These are phyloP conservation scores for Cantharellus cinnabarinus DNA, from an alignment of 768 basidiomycete species.

Conservation along the genomic window DNA sequence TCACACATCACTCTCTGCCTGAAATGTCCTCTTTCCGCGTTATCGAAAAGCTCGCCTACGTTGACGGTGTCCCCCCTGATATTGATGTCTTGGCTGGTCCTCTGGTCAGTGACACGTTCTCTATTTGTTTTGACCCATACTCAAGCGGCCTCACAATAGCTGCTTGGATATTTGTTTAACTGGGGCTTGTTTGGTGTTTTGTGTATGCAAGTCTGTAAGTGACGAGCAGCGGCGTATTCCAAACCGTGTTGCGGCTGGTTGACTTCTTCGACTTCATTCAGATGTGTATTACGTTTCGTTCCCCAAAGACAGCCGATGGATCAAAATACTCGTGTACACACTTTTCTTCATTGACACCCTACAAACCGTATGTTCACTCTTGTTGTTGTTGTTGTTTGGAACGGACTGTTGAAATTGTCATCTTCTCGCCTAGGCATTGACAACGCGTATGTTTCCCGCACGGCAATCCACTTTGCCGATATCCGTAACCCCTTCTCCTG, in stretches of 20 bases:
- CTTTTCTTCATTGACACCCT: slow-evolving; percentile 7
- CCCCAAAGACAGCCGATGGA: slow-evolving; percentile 1
- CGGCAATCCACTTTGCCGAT: no score
- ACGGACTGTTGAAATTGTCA: not conserved
- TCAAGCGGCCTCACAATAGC: not conserved
- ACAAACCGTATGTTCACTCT: slow-evolving; percentile 2
- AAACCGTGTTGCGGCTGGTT: not conserved
- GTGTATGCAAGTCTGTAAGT: slow-evolving; percentile 3
- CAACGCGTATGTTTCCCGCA: not conserved
- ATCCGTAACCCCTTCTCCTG: not conserved
- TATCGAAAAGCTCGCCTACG: not conserved
- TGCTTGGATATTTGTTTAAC: slow-evolving; percentile 8
- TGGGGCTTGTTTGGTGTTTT: slow-evolving; percentile 7
- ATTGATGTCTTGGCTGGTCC: not conserved
- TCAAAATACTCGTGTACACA: slow-evolving; percentile 5
- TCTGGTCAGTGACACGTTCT: not conserved
- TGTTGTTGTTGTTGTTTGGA: not conserved
- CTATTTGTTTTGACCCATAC: not conserved
- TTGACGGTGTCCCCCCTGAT: not conserved
- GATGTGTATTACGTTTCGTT: slow-evolving; percentile 8
- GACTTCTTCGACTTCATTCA: not conserved
- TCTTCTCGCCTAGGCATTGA: not conserved
- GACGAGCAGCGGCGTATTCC: not conserved
- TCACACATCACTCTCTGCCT: no score
- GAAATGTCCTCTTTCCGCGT: no score